Evolutionary conservation across 2,329 filamentous ascomycete genomes (phyloP), one percentile per base, ranked within the genome.

Genomic region (Ophiocordyceps polyrhachis-furcata): DNA sequence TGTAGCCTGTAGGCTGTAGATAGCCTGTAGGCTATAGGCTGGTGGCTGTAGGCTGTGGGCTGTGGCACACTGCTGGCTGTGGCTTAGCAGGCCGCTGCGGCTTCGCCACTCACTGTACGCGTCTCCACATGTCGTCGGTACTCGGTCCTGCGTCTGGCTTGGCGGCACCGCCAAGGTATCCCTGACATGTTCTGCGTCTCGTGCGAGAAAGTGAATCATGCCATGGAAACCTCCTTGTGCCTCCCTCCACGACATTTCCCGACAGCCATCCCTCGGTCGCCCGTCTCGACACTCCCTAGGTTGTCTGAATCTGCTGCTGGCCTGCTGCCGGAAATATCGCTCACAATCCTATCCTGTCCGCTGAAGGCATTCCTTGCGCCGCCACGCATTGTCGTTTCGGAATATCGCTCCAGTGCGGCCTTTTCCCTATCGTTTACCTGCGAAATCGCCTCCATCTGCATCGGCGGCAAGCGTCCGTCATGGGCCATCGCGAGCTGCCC

Each of bases 401-500:
- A n/a, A 14, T 5, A 14, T n/a, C 7, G 5, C 17, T 20, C 3
- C 6, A 7, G n/a, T 11, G 35, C 35, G n/a, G 17, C n/a, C 12
- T 37, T 14, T n/a, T 37, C 32, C 32, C n/a, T 37, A 15, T 35
- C 32, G n/a, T 5, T 20, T 17, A 19, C 11, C 15, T 38, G 2
- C n/a, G 11, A 7, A n/a, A 20, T 19, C n/a, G 17, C 5, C n/a
- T 17, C 17, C 25, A 5, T 17, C 25, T 28, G 25, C 25, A 28
- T 38, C n/a, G 11, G n/a, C 17, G 35, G 8, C 35, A 38, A 38
- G n/a, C n/a, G n/a, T 38, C 17, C 17, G 35, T 17, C 47, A 56
- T 56, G 47, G 52, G 50, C 42, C 46, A 46, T 62, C 61, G 51
- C 48, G 52, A 54, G 50, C 62, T 78, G 38, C 74, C 79, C 44